Base-by-base conservation (phyloP, 2,329 filamentous ascomycete species). In the Monilinia fructicola region DNA sequence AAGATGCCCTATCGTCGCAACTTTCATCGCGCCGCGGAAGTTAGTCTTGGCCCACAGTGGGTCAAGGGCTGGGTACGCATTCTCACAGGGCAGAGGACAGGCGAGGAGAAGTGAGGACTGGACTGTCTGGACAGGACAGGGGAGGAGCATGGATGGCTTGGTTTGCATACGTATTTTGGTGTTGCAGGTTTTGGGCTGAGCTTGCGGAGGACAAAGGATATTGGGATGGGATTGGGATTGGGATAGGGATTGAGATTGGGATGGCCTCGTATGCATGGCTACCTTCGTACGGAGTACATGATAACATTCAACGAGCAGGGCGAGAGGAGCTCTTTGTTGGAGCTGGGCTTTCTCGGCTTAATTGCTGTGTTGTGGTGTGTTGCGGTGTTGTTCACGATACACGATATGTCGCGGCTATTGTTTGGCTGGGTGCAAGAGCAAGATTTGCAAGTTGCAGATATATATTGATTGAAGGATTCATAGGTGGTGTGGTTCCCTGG, bases 341-440 rank as follows among this genome's bases (percentile, higher is more conserved):
- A 46, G 18, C 4, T 59, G 14, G 23, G 26, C 18, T n/a, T 44
- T 44, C 14, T 35, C 31, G 1, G 23, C 55, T 44, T 26, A n/a
- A n/a, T 7, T 58, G 40, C 16, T 14, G 26, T 28, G 52, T 1
- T 26, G 23, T 46, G 5, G 31, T 44, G 23, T 59, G 14, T 46
- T 44, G n/a, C n/a, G n/a, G n/a, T n/a, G 16, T 58, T 16, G 14
- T 46, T 46, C 40, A 59, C 18, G 55, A 59, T 46, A 59, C 55
- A 59, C 40, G 31, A 18, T n/a, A 59, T 59, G 40, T 46, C 26
- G 40, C 40, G 40, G 40, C 9, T 31, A 21, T 46, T 31, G 40
- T 18, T 28, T 46, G 11, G 26, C 31, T 35, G 31, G 31, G 6
- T 35, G 46, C 46, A 48, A 48, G 46, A 59, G 26, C 18, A 44